phyloP scores from a whole-genome alignment of 2,329 filamentous ascomycete species.

The Penicillium sp. region DNA sequence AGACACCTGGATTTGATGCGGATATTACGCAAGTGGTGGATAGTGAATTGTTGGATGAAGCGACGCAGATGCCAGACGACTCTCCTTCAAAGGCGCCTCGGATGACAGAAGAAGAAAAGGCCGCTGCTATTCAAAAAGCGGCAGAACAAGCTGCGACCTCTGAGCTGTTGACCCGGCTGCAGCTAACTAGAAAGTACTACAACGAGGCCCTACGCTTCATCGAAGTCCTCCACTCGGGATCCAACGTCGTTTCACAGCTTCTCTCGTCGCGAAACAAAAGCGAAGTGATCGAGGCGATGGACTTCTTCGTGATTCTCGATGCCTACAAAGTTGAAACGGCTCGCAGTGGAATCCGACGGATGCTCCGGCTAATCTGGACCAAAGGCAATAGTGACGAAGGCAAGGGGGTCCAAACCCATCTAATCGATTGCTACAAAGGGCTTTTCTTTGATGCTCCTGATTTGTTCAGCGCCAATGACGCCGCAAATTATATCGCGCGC shows the following conservation, averaged over 20 bases:
- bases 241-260: conserved; percentile 76
- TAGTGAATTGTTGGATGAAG: conserved; percentile 77
- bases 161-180: conserved; percentile 81
- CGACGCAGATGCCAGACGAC: conserved; percentile 68
- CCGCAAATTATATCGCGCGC: conserved; percentile 89
- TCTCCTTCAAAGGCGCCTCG: conserved; percentile 63
- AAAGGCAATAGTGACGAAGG: conserved; percentile 99
- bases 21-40: conserved; percentile 72
- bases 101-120: conserved; percentile 77
- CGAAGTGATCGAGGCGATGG: conserved; percentile 97
- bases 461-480: conserved; percentile 80
- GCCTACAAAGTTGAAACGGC: conserved; percentile 95
- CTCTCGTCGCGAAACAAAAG: conserved; percentile 95
- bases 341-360: conserved; percentile 85
- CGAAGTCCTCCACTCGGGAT: conserved; percentile 80
- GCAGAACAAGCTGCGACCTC: conserved; percentile 84
- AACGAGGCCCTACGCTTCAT: conserved; percentile 92
- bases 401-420: conserved; percentile 92
- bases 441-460: conserved; percentile 95
- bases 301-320: conserved; percentile 93
- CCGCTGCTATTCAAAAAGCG: conserved; percentile 70
- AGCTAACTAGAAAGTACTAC: conserved; percentile 86
- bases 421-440: conserved; percentile 94
- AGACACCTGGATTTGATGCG: conserved; percentile 68
- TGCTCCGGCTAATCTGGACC: conserved; percentile 97